These are phyloP conservation scores for Yamadazyma songkhlaensis DNA, from an alignment of 1,139 yeast genomes.

Conservation along the genomic window DNA sequence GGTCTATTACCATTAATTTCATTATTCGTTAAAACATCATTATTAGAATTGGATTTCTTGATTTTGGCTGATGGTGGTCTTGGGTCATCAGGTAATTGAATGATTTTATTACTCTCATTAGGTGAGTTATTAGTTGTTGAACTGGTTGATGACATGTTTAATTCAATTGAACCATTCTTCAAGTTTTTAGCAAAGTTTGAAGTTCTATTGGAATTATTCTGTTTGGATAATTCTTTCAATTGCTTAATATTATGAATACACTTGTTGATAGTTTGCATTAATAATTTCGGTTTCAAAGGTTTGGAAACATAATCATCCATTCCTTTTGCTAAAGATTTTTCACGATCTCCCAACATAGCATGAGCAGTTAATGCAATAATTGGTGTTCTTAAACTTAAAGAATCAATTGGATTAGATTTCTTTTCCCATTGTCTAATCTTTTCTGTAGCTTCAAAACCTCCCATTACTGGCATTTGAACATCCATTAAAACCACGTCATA, in stretches of 20 bases:
- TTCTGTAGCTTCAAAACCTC: constrained; percentile 89
- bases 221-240: constrained; percentile 53
- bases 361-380: constrained; percentile 89
- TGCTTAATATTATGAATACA: constrained; percentile 71
- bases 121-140: constrained; percentile 14
- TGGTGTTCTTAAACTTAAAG: constrained; percentile 66
- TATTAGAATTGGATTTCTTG: constrained; percentile 27
- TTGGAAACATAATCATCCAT: constrained; percentile 90
- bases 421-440: constrained; percentile 85
- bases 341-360: constrained; percentile 90
- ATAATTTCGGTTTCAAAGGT: constrained; percentile 78
- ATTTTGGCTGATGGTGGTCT: constrained; percentile 18
- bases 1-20: constrained; percentile 21
- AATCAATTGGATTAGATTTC: constrained; percentile 72
- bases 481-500: constrained; percentile 89
- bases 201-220: constrained; percentile 43
- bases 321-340: constrained; percentile 79
- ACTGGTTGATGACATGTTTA: constrained; percentile 6
- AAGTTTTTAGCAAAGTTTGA: constrained; percentile 49
- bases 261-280: constrained; percentile 81
- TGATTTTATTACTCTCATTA: constrained; percentile 6
- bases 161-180: constrained; percentile 34
- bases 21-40: constrained; percentile 18
- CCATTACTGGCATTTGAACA: constrained; percentile 95
- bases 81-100: constrained; percentile 13